phyloP scores from a whole-genome alignment of 225 moss, liverwort and hornwort genomes.

The Physcomitrium patens region DNA sequence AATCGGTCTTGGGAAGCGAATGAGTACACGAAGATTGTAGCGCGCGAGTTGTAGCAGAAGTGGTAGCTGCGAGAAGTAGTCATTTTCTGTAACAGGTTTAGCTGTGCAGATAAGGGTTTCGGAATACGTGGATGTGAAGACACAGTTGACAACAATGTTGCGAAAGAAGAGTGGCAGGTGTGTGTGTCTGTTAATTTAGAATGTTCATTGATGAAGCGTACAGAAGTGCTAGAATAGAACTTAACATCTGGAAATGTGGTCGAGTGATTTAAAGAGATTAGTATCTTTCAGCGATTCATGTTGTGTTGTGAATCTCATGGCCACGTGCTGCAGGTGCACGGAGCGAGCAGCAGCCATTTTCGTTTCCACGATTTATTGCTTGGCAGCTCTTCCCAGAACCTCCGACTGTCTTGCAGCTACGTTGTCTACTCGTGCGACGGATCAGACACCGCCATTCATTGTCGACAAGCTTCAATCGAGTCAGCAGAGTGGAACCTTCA shows the following conservation, averaged over 20 bases:
- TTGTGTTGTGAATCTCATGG: slow-evolving; percentile 7
- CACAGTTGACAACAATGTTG: slow-evolving; percentile 76
- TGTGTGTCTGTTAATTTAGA: slow-evolving; percentile 15
- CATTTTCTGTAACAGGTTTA: slow-evolving; percentile 58
- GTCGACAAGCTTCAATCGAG: neutral
- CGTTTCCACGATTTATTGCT: slow-evolving; percentile 32
- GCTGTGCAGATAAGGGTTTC: slow-evolving; percentile 84
- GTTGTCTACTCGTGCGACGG: neutral
- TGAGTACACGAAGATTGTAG: neutral
- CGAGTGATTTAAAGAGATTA: slow-evolving; percentile 25
- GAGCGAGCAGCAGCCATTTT: slow-evolving; percentile 20
- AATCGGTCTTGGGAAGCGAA: slow-evolving; percentile 4
- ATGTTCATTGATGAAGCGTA: neutral
- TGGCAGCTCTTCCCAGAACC: slow-evolving; percentile 25
- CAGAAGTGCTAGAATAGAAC: neutral
- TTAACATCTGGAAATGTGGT: neutral
- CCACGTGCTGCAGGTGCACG: neutral
- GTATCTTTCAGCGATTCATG: neutral
- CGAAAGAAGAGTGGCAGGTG: slow-evolving; percentile 96
- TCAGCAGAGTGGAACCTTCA: slow-evolving; percentile 22
- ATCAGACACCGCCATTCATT: no score
- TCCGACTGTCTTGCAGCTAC: slow-evolving; percentile 16
- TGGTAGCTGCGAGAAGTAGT: slow-evolving; percentile 11
- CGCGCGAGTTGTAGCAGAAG: slow-evolving; percentile 4
- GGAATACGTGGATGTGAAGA: slow-evolving; percentile 88